Evolutionary conservation across 208 protist genomes (phyloP).

Genomic region (Leishmania tropica): DNA sequence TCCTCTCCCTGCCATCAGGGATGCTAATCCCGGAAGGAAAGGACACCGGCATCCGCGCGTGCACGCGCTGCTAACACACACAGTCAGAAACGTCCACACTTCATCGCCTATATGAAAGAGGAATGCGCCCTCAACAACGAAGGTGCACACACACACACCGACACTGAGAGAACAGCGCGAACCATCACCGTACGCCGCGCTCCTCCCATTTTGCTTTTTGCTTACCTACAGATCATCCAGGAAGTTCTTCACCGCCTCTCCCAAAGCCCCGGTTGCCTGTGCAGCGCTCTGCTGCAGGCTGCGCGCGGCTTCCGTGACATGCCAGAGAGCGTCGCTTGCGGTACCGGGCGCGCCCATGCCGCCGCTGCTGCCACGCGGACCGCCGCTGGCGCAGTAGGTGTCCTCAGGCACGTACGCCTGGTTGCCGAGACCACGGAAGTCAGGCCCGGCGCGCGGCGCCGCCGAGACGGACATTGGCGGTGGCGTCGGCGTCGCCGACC

Average conservation of each 20-base stretch:
- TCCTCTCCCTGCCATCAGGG: neutral
- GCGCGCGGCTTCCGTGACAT: constrained; percentile 51
- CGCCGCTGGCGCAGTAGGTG: constrained; percentile 2
- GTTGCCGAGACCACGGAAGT: constrained; percentile 70
- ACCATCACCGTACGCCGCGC: neutral
- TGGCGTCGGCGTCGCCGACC: neutral
- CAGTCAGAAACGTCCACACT: neutral
- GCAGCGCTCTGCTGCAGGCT: constrained; percentile 54
- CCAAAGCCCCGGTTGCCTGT: constrained; percentile 42
- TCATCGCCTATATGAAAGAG: neutral
- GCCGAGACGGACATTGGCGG: constrained; percentile 1
- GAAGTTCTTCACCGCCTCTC: constrained; percentile 60
- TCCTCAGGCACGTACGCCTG: constrained; percentile 49
- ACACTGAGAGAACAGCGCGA: neutral
- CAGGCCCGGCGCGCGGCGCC: constrained; percentile 42
- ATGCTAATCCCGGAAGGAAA: neutral
- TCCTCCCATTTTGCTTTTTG: neutral
- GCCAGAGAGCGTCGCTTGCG: constrained; percentile 56
- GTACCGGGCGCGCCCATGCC: constrained; percentile 8
- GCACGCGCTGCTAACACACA: neutral
- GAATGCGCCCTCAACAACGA: neutral
- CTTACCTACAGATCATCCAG: constrained; percentile 56
- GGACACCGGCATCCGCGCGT: neutral
- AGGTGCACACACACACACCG: neutral
- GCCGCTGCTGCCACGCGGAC: constrained; percentile 8